Evolutionary conservation across 225 moss, liverwort and hornwort genomes (phyloP).

Genomic region (Marchantia paleacea): DNA sequence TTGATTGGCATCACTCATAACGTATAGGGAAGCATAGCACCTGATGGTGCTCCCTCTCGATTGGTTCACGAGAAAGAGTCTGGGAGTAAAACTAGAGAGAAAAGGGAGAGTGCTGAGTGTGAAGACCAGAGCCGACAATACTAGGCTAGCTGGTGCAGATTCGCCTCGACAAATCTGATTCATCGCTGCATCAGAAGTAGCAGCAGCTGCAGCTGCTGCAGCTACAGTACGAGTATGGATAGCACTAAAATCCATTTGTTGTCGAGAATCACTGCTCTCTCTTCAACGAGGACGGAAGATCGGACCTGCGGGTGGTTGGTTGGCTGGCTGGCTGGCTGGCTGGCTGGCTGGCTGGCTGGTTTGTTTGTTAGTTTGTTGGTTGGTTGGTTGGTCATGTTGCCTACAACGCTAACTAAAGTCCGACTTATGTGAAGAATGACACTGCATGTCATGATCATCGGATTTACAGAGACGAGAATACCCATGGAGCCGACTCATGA

Average conservation of each 20-base stretch:
- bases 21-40: background rate
- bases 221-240: background rate
- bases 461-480: too few species aligned
- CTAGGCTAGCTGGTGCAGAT: background rate
- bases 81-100: background rate
- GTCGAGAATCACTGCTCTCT: background rate
- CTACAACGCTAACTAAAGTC: background rate
- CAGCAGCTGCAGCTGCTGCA: background rate
- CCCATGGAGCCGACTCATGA: too few species aligned
- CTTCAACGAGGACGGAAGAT: background rate
- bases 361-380: background rate
- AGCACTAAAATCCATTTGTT: background rate
- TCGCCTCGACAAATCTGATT: constrained; percentile 1
- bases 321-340: background rate
- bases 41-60: background rate
- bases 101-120: background rate
- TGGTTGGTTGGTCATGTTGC: background rate
- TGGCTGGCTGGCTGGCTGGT: background rate
- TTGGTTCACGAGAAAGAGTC: background rate
- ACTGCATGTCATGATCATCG: background rate
- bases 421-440: background rate
- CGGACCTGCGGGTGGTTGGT: background rate
- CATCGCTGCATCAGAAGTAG: background rate
- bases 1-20: background rate
- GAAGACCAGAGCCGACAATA: background rate